Percentiles rank a stretch among this genome's conserved stretches.
Conservation (phyloP, 495 filamentous ascomycete genomes). For the Xanthoparmelia taractica region DNA sequence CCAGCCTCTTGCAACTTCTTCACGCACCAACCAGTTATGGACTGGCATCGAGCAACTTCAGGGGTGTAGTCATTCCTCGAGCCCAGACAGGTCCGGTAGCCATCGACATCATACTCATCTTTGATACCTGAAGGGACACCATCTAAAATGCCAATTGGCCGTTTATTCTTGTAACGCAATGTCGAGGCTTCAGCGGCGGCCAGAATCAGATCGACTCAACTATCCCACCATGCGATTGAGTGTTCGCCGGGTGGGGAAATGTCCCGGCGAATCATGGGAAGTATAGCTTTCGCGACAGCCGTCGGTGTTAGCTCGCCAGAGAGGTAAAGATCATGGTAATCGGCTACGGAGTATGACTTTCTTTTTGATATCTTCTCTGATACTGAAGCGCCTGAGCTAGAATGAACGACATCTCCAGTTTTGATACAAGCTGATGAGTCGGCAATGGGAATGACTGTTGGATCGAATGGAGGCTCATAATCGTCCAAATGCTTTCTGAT, state of each 20-base stretch:
- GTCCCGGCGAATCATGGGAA: constrained; percentile 60
- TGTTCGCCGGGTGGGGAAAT: constrained; percentile 38
- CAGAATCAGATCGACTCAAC: constrained; percentile 50
- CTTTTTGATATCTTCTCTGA: background rate
- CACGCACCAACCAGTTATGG: constrained; percentile 61
- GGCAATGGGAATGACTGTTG: constrained; percentile 67
- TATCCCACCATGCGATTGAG: constrained; percentile 61
- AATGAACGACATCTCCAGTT: background rate
- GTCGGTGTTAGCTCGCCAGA: constrained; percentile 62
- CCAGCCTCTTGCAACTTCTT: constrained; percentile 67
- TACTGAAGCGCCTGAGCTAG: background rate
- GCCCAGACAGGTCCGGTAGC: constrained; percentile 60
- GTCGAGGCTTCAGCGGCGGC: constrained; percentile 65
- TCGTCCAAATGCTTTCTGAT: constrained; percentile 46
- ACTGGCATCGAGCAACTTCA: constrained; percentile 33
- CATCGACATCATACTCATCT: constrained; percentile 71
- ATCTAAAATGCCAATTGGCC: constrained; percentile 60
- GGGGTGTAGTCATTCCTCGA: constrained; percentile 47
- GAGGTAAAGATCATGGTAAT: constrained; percentile 67
- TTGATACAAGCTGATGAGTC: constrained; percentile 11
- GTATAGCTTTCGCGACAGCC: constrained; percentile 58
- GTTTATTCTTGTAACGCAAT: constrained; percentile 57
- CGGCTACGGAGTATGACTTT: constrained; percentile 24
- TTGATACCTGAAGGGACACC: constrained; percentile 80
- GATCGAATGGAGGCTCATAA: constrained; percentile 64